These are phyloP conservation scores for Phytophthora sansomeana DNA, from an alignment of 352 stramenopile genomes.

Conservation along the genomic window DNA sequence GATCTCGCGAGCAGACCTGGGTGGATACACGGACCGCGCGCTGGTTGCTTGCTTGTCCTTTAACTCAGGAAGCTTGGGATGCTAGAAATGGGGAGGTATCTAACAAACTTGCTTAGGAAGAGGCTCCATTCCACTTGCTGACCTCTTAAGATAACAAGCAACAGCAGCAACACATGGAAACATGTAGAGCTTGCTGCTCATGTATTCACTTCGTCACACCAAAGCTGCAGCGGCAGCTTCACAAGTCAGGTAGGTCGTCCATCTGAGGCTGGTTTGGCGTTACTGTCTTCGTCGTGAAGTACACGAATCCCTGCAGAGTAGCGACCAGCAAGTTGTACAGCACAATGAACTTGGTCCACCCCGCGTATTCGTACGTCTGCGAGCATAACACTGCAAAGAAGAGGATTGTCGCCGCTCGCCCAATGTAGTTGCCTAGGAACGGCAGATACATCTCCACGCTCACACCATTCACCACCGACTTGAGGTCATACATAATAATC, in stretches of 20 bases:
- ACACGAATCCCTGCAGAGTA: constrained; percentile 80
- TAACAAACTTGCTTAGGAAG: too few species aligned
- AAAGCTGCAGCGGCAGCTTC: constrained; percentile 12
- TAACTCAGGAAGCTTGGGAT: too few species aligned
- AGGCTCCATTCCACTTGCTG: too few species aligned
- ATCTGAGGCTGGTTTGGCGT: constrained; percentile 55
- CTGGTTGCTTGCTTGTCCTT: neutral
- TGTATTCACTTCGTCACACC: constrained; percentile 27
- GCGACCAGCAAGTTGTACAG: constrained; percentile 83
- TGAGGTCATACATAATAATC: constrained; percentile 88
- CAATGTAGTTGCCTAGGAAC: constrained; percentile 90
- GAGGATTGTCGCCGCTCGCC: constrained; percentile 78
- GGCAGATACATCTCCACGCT: constrained; percentile 87
- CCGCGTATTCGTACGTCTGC: constrained; percentile 70
- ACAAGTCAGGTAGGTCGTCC: constrained; percentile 76
- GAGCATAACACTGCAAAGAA: constrained; percentile 84
- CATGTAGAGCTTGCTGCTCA: constrained; percentile 9
- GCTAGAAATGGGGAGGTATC: too few species aligned
- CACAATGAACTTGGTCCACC: constrained; percentile 79
- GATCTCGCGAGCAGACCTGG: too few species aligned
- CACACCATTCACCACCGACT: constrained; percentile 84
- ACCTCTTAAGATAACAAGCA: too few species aligned
- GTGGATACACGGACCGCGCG: neutral
- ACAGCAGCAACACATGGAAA: neutral
- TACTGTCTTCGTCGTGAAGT: constrained; percentile 85